Conservation (phyloP, 2,329 filamentous ascomycete species). For the Cladophialophora exuberans region DNA sequence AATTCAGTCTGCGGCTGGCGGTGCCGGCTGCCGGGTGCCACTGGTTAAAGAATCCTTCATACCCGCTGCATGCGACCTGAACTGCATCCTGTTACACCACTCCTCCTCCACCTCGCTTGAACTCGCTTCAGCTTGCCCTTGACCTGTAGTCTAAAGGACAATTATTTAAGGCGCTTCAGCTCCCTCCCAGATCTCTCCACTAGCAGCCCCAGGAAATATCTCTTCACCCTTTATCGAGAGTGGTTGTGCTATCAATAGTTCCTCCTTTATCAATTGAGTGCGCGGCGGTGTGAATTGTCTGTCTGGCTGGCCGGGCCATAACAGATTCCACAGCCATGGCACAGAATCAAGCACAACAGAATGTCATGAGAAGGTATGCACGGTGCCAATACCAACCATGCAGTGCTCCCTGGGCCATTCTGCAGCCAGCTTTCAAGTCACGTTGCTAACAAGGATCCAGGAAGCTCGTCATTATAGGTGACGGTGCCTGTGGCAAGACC, state of each 20-base stretch:
- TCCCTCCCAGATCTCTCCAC: conserved; percentile 12
- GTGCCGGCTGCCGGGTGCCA: conserved; percentile 9
- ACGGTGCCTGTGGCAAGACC: conserved; percentile 97
- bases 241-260: neutral
- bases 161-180: conserved; percentile 5
- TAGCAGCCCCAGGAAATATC: conserved; percentile 21
- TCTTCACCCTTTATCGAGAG: conserved; percentile 36
- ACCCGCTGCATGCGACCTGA: conserved; percentile 19
- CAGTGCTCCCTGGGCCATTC: too few species aligned
- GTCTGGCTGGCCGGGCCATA: conserved; percentile 15
- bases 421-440: neutral
- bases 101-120: conserved; percentile 18
- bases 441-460: conserved; percentile 50
- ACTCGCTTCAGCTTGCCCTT: conserved; percentile 17
- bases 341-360: conserved; percentile 49
- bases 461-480: conserved; percentile 95
- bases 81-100: conserved; percentile 24
- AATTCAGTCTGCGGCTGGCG: conserved; percentile 2
- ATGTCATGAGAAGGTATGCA: conserved; percentile 65
- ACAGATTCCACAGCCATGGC: conserved; percentile 42
- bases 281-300: conserved; percentile 47
- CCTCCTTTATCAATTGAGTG: conserved; percentile 39
- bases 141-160: conserved; percentile 15
- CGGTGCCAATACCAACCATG: neutral
- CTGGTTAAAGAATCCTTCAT: conserved; percentile 14